These are phyloP conservation scores for Xylaria nigripes DNA, from an alignment of 495 filamentous ascomycete species.

Conservation along the genomic window DNA sequence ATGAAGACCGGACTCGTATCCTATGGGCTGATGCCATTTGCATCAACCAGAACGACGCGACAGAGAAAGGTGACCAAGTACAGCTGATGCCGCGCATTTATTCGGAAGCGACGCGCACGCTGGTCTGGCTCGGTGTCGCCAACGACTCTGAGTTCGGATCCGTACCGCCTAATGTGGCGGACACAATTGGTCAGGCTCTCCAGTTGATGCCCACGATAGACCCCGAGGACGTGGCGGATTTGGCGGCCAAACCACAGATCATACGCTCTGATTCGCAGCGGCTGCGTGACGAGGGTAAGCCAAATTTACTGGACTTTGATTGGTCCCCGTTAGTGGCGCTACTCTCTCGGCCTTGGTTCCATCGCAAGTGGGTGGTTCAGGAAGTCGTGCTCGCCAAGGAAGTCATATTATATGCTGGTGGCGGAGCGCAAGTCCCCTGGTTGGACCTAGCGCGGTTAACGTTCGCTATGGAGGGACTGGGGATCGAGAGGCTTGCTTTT, in stretches of 20 bases:
- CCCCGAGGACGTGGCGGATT: neutral
- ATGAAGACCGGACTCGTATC: constrained; percentile 12
- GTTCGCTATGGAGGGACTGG: constrained; percentile 7
- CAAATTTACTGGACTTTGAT: constrained; percentile 15
- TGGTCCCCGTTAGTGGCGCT: constrained; percentile 14
- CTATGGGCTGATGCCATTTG: constrained; percentile 35
- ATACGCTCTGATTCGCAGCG: neutral
- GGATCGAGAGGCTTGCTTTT: neutral
- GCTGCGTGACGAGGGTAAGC: constrained; percentile 5
- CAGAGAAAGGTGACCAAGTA: constrained; percentile 29
- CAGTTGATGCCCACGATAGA: constrained; percentile 6
- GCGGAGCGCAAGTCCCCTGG: constrained; percentile 20
- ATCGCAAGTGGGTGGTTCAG: constrained; percentile 24
- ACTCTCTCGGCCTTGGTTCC: constrained; percentile 20
- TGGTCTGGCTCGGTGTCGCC: constrained; percentile 29
- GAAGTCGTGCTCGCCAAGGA: constrained; percentile 17
- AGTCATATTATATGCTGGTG: constrained; percentile 7
- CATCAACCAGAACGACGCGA: constrained; percentile 30
- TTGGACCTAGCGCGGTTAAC: constrained; percentile 13
- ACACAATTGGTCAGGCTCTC: constrained; percentile 3
- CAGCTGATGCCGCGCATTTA: constrained; percentile 31
- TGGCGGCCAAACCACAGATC: neutral
- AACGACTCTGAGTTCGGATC: constrained; percentile 4
- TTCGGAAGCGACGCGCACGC: constrained; percentile 17
- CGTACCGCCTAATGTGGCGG: constrained; percentile 4